phyloP scores from a whole-genome alignment of 2,329 filamentous ascomycete genomes.

The Neofusicoccum ribis region DNA sequence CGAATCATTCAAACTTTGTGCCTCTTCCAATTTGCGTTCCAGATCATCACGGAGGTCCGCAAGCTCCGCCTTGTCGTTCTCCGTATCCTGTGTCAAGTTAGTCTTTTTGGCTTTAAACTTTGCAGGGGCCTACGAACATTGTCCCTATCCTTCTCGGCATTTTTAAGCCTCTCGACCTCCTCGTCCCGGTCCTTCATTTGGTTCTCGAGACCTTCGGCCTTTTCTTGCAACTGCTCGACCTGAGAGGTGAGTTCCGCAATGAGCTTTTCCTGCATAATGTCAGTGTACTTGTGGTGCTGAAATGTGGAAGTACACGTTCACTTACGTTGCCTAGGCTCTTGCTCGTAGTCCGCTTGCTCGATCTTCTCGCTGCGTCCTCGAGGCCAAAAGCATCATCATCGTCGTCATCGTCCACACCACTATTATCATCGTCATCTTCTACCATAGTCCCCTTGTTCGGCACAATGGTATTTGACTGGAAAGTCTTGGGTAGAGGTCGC shows the following conservation, averaged over 20 bases:
- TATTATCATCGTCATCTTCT: conserved; percentile 82
- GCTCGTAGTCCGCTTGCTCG: conserved; percentile 45
- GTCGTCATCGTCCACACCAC: conserved; percentile 54
- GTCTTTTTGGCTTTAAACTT: background rate
- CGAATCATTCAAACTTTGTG: conserved; percentile 65
- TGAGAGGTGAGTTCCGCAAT: conserved; percentile 80
- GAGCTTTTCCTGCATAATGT: conserved; percentile 40
- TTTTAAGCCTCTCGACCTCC: conserved; percentile 62
- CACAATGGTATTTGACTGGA: conserved; percentile 93
- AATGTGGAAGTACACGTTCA: background rate
- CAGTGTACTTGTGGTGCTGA: conserved; percentile 50
- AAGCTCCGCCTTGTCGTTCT: conserved; percentile 70
- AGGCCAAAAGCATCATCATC: conserved; percentile 63
- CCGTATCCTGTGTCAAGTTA: conserved; percentile 42
- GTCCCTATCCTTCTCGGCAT: conserved; percentile 57
- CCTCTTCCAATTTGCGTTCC: conserved; percentile 70
- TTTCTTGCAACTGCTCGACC: conserved; percentile 71
- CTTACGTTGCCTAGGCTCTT: conserved; percentile 35
- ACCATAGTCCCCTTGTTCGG: conserved; percentile 98
- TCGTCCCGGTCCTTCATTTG: conserved; percentile 70
- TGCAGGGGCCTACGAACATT: conserved; percentile 35
- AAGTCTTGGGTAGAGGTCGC: conserved; percentile 80
- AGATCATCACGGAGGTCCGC: conserved; percentile 64
- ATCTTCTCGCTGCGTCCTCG: conserved; percentile 45
- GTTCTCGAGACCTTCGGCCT: conserved; percentile 70